Conservation (phyloP, 768 basidiomycete species). For the Tricholoma flavovirens region DNA sequence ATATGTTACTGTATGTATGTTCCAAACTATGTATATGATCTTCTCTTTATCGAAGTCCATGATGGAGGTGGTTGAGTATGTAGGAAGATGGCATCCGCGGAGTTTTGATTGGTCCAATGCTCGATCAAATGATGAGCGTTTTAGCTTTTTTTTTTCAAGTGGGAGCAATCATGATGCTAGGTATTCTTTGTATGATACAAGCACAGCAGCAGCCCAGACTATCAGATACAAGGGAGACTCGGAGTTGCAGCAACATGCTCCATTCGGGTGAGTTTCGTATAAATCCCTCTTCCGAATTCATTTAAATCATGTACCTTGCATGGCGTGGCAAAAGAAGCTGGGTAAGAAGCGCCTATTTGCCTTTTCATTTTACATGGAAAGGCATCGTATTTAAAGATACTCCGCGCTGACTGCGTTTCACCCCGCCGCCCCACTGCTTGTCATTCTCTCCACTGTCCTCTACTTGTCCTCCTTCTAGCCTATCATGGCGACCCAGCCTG, state of each 20-base stretch:
- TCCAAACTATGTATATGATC: neutral
- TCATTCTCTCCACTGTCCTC: constrained; percentile 18
- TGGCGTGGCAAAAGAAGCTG: constrained; percentile 49
- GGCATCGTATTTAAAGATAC: constrained; percentile 43
- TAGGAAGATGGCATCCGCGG: constrained; percentile 25
- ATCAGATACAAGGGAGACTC: neutral
- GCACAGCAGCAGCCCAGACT: constrained; percentile 6
- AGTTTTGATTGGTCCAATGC: constrained; percentile 21
- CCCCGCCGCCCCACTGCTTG: constrained; percentile 29
- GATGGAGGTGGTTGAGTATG: no score
- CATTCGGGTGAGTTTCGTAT: constrained; percentile 39
- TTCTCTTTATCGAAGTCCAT: neutral
- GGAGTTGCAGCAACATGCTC: neutral
- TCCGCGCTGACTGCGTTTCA: constrained; percentile 34
- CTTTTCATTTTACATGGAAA: constrained; percentile 41
- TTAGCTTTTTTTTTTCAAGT: neutral
- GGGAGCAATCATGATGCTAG: neutral
- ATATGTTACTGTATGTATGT: neutral
- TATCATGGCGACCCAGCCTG: constrained; percentile 50
- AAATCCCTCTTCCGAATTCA: constrained; percentile 38
- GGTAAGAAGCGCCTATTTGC: constrained; percentile 49
- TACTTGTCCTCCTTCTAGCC: constrained; percentile 32
- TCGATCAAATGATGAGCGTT: constrained; percentile 1
- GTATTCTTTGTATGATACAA: constrained; percentile 1
- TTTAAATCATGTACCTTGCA: constrained; percentile 37